phyloP scores from a whole-genome alignment of 2,329 filamentous ascomycete genomes.

The Remersonia thermophila region DNA sequence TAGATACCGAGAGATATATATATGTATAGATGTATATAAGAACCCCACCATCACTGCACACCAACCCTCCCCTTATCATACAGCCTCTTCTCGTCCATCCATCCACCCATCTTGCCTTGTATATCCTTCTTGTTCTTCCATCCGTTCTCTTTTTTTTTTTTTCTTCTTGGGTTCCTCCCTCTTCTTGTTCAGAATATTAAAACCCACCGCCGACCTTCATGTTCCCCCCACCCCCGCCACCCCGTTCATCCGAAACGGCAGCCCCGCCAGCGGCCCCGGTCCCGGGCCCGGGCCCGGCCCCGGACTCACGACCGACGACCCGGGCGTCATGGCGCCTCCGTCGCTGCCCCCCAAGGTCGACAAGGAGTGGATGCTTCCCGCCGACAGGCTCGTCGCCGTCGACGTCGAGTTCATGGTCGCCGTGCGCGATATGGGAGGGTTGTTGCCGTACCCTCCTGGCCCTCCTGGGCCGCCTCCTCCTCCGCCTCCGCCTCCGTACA shows the following conservation, averaged over 20 bases:
- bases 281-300: slow-evolving; percentile 7
- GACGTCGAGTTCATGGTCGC: slow-evolving; percentile 43
- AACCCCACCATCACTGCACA: too few relatives aligned
- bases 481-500: too few relatives aligned
- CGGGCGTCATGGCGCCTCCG: too few relatives aligned
- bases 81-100: not conserved
- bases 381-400: slow-evolving; percentile 34
- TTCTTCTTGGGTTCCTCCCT: not conserved
- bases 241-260: slow-evolving; percentile 19
- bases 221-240: slow-evolving; percentile 15
- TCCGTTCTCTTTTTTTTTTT: not conserved
- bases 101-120: not conserved
- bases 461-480: too few relatives aligned
- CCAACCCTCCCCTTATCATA: not conserved
- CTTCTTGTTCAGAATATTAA: slow-evolving; percentile 8
- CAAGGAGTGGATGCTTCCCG: too few relatives aligned
- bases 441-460: not conserved
- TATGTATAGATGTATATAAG: too few relatives aligned
- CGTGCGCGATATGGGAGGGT: slow-evolving; percentile 39
- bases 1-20: too few relatives aligned
- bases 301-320: slow-evolving; percentile 19
- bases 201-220: slow-evolving; percentile 18
- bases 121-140: not conserved
- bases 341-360: too few relatives aligned
- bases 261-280: slow-evolving; percentile 7